Evolutionary conservation across 192 early-diverging fungal species (phyloP), one percentile per base, ranked within the genome.

Genomic region (Coemansia sp.): DNA sequence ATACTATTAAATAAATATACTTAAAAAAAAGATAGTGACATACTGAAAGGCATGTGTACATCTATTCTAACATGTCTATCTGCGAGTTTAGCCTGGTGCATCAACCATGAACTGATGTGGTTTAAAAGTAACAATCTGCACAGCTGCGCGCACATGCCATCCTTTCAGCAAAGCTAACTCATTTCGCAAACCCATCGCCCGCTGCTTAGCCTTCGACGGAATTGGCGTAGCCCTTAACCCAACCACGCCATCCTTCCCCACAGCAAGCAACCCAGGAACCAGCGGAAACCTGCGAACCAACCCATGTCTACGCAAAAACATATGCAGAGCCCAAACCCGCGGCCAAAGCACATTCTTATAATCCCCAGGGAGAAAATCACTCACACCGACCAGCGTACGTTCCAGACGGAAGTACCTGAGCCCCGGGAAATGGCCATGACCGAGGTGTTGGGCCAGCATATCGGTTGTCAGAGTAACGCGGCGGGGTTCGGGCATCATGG

Each of bases 301-400:
- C 37, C 25, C 46, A 8, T n/a, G 39, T 5, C 58, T 44, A 3
- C 72, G 51, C 44, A 75, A 54, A 11, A 75, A 75, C 66, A 68
- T 64, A 18, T 75, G 55, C 49, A 75, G 50, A 0, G 57, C 54
- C 72, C 72, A 75, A 39, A 75, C 57, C 10, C 72, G 42, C 1
- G 66, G 55, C 0, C 57, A 53, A 48, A 62, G 14, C 4, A 14
- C 2, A 24, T 67, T 64, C 15, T 60, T 17, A 30, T 58, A 64
- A 0, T 23, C n/a, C 4, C 27, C 18, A 3, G 72, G 33, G 27
- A 75, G 65, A 27, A 4, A 13, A 2, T 2, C 17, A 9, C 12
- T 4, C 41, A 42, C 41, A 9, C 14, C 14, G 9, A 67, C 42
- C 24, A 74, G 51, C 6, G 27, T 23, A 9, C 64, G 59, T n/a